These are phyloP conservation scores for Aspergillus terreus DNA, from an alignment of 2,329 filamentous ascomycete species.

Conservation along the genomic window DNA sequence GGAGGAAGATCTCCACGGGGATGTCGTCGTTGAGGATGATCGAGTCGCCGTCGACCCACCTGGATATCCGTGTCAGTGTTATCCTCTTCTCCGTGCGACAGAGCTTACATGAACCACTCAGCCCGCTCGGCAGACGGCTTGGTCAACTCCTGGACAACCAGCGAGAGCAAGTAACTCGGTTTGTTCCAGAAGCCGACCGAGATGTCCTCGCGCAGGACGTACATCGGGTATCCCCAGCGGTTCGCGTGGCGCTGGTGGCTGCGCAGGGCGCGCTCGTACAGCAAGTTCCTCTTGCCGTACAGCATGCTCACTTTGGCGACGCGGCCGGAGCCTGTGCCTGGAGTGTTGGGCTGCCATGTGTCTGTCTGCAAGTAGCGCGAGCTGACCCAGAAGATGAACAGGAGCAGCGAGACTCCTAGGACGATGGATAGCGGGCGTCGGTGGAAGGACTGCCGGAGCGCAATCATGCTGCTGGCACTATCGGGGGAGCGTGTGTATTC, in stretches of 20 bases:
- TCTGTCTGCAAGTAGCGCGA: background rate
- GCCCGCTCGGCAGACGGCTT: constrained; percentile 27
- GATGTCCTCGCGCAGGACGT: constrained; percentile 30
- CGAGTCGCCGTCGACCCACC: constrained; percentile 32
- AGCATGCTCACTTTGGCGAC: constrained; percentile 34
- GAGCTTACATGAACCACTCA: constrained; percentile 35
- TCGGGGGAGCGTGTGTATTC: background rate
- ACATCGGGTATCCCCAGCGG: constrained; percentile 33
- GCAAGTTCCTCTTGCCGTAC: constrained; percentile 26
- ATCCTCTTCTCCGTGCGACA: background rate
- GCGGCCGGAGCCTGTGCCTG: background rate
- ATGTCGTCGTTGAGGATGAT: constrained; percentile 29
- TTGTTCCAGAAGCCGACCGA: constrained; percentile 35
- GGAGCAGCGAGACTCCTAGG: background rate
- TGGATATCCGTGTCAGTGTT: constrained; percentile 3
- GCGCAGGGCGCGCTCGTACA: constrained; percentile 35
- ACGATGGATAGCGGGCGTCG: background rate
- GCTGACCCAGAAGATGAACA: background rate
- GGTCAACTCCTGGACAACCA: constrained; percentile 31
- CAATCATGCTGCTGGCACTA: background rate
- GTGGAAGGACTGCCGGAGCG: background rate
- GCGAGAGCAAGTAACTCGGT: constrained; percentile 24
- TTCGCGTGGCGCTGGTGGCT: constrained; percentile 33
- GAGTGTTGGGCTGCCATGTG: background rate
- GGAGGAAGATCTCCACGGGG: constrained; percentile 29